Evolutionary conservation across 805 yeast genomes (phyloP).

Genomic region (Wickerhamiella azyma): DNA sequence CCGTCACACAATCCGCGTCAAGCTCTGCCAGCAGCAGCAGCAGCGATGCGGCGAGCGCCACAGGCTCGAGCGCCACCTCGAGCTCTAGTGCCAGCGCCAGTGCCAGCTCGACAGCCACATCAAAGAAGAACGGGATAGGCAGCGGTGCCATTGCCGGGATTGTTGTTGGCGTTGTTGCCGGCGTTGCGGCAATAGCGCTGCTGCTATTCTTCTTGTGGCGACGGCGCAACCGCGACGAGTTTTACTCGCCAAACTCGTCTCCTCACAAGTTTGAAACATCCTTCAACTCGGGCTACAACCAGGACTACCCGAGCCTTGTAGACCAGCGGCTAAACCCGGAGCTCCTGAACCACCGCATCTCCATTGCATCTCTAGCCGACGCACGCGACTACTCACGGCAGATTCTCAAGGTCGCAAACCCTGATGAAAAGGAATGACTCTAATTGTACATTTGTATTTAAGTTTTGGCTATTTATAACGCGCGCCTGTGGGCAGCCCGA

Average conservation of each 20-base stretch:
- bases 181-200: constrained; percentile 30
- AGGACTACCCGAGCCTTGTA: constrained; percentile 19
- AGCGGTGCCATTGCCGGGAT: constrained; percentile 50
- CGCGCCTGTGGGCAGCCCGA: too few relatives aligned
- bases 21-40: too few relatives aligned
- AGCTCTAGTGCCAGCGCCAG: background rate
- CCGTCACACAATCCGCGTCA: constrained; percentile 13
- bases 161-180: constrained; percentile 40
- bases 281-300: constrained; percentile 17
- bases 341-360: constrained; percentile 56
- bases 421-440: constrained; percentile 38
- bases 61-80: background rate
- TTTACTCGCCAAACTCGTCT: constrained; percentile 22
- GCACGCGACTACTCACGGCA: constrained; percentile 72
- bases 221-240: constrained; percentile 31
- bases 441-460: constrained; percentile 9
- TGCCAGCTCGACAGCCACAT: constrained; percentile 8
- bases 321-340: constrained; percentile 63
- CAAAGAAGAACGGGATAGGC: constrained; percentile 21
- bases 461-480: constrained; percentile 3
- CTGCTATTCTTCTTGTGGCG: constrained; percentile 31
- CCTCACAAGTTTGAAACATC: constrained; percentile 18
- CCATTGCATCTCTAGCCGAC: constrained; percentile 79
- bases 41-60: constrained; percentile 9
- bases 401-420: constrained; percentile 76